Percentiles rank a stretch among this genome's conserved stretches.
These are phyloP conservation scores for Ustilago sp. DNA, from an alignment of 1,284 basidiomycete species.

Conservation along the genomic window DNA sequence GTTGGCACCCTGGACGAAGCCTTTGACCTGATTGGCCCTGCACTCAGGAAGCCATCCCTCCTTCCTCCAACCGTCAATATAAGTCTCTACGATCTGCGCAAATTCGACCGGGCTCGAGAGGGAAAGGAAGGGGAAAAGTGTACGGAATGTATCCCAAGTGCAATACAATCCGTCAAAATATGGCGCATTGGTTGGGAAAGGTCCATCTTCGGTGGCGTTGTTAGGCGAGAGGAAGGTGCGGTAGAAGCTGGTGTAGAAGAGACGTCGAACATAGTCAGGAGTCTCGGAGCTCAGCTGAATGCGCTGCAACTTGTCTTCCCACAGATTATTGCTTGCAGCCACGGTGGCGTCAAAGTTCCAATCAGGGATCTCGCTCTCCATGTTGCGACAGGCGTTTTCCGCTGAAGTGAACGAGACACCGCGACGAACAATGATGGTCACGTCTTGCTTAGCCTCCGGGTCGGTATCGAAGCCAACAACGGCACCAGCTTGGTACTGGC, in stretches of 20 bases:
- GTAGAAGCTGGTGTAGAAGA: conserved; percentile 64
- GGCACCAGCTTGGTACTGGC: conserved; percentile 56
- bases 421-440: conserved; percentile 49
- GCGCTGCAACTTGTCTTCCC: conserved; percentile 61
- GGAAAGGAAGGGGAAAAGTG: conserved; percentile 60
- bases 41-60: conserved; percentile 62
- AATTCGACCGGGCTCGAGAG: conserved; percentile 55
- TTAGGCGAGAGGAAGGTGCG: conserved; percentile 63
- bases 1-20: conserved; percentile 52
- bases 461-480: conserved; percentile 42
- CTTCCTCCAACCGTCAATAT: conserved; percentile 62
- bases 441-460: conserved; percentile 11
- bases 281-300: conserved; percentile 52
- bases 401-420: conserved; percentile 58
- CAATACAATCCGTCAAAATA: conserved; percentile 63
- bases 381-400: conserved; percentile 59
- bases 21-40: conserved; percentile 59
- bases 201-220: conserved; percentile 56
- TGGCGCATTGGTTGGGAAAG: conserved; percentile 33
- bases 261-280: conserved; percentile 46
- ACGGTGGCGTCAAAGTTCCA: conserved; percentile 52
- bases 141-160: conserved; percentile 55
- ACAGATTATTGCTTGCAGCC: conserved; percentile 34
- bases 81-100: conserved; percentile 60
- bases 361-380: conserved; percentile 55